Base-by-base conservation (phyloP, 805 yeast species). In the Metschnikowia aberdeeniae region DNA sequence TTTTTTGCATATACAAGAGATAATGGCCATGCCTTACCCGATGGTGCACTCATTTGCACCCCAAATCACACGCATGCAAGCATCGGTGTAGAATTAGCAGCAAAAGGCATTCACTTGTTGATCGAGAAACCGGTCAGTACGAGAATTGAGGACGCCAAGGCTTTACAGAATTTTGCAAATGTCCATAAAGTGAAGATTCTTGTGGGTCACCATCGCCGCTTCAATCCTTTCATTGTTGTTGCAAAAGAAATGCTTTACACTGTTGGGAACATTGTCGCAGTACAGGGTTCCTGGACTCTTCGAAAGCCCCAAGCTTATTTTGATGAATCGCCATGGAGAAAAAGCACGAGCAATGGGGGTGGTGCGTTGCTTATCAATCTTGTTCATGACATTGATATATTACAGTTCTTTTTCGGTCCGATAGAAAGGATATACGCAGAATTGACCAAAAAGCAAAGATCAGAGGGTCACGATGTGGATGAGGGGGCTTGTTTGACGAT, bases 401-500 rank as follows among this genome's bases (percentile, higher is more conserved):
- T 68, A 40, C 67, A 66, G 45, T 68, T 60, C 41, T 51, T 68
- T n/a, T 56, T 68, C 40, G 74, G 74, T 2, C 72, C 72, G 1
- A 60, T 68, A 22, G 61, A 60, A 14, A 59, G 57, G 37, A 66
- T 68, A 3, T 68, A 65, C 47, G 74, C 71, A 4, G 72, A 68
- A 46, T 45, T 60, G n/a, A 50, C 64, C 39, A 42, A 55, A 10
- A 61, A 61, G 45, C 68, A 65, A 44, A 54, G 74, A 30, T 36
- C 33, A 12, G 54, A 55, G n/a, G 50, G 47, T 36, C 55, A 55
- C 3, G 50, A 55, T 34, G 72, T 64, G 30, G 75, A 70, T 49
- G 75, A 70, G 49, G 75, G 75, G 3, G 75, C 75, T 0, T 66
- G 61, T 5, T 59, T 70, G 27, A 68, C 73, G n/a, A 43, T 70